phyloP scores from a whole-genome alignment of 2,329 filamentous ascomycete genomes.

The Colletotrichum sp. region DNA sequence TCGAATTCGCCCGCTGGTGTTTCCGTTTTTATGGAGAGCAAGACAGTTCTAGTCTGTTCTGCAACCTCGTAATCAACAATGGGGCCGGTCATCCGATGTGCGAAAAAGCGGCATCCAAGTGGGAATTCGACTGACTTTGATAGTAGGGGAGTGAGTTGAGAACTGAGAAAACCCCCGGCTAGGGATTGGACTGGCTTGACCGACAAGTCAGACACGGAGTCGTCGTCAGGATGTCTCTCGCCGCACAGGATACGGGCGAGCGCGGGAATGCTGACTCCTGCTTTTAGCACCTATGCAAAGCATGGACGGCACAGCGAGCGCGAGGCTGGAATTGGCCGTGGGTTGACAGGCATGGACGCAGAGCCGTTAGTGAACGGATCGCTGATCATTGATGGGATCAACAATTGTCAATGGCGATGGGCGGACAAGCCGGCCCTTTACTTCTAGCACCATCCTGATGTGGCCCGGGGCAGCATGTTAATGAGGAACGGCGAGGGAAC shows the following conservation, averaged over 20 bases:
- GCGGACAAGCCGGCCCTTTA: not conserved
- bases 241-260: not conserved
- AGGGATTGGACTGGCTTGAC: not conserved
- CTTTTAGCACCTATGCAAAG: not conserved
- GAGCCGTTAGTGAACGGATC: not conserved
- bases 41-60: slow-evolving; percentile 4
- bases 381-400: not conserved
- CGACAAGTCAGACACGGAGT: not conserved
- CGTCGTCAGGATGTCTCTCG: slow-evolving; percentile 11
- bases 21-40: slow-evolving; percentile 11
- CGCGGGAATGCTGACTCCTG: slow-evolving; percentile 5
- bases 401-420: not conserved
- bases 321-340: not conserved
- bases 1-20: not conserved
- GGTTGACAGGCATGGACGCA: not conserved
- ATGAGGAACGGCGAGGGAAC: not conserved
- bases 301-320: not conserved
- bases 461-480: slow-evolving; percentile 2
- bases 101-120: slow-evolving; percentile 1
- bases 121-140: not conserved
- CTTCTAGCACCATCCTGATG: not conserved
- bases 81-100: slow-evolving; percentile 11
- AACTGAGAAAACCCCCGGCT: not conserved
- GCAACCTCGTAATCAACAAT: slow-evolving; percentile 21
- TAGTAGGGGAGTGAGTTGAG: not conserved